Conservation (phyloP, 108 stramenopile species). For the Cylindrotheca fusiformis region DNA sequence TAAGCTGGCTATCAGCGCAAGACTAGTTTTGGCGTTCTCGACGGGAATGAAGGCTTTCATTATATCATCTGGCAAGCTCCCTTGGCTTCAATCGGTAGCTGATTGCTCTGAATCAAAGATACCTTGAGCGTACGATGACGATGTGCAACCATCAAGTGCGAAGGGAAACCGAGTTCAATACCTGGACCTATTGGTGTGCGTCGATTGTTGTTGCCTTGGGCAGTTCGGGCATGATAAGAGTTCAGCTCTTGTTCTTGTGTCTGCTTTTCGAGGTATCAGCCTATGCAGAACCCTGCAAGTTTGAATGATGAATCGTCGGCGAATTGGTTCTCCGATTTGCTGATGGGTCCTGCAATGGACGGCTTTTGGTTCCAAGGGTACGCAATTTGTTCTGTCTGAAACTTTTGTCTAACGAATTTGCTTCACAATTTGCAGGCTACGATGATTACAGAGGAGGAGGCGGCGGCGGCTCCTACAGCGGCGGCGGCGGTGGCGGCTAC, state of each 20-base stretch:
- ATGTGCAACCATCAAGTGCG: background rate
- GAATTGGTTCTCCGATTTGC: background rate
- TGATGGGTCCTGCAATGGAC: background rate
- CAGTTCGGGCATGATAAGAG: background rate
- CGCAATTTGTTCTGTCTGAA: too few relatives aligned
- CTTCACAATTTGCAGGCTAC: conserved; percentile 29
- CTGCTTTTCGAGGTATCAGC: background rate
- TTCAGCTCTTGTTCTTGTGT: background rate
- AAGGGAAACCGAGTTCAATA: background rate
- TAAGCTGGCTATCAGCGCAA: too few relatives aligned
- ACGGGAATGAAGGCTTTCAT: too few relatives aligned
- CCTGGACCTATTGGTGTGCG: too few relatives aligned
- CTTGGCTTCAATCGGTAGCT: too few relatives aligned
- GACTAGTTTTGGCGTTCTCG: background rate
- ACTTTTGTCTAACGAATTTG: too few relatives aligned
- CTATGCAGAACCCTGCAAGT: background rate
- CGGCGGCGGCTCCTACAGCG: conserved; percentile 32
- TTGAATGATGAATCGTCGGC: background rate
- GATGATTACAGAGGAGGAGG: conserved; percentile 36
- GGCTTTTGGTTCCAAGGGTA: background rate
- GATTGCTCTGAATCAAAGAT: too few relatives aligned
- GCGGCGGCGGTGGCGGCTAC: conserved; percentile 36
- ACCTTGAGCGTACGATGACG: background rate
- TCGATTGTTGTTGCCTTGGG: background rate
- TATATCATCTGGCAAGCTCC: too few relatives aligned